A percentile compares a stretch with the other conserved stretches of the same genome.
These are phyloP conservation scores for Saksenaea oblongispora DNA, from an alignment of 371 early-diverging fungal genomes.

Conservation along the genomic window DNA sequence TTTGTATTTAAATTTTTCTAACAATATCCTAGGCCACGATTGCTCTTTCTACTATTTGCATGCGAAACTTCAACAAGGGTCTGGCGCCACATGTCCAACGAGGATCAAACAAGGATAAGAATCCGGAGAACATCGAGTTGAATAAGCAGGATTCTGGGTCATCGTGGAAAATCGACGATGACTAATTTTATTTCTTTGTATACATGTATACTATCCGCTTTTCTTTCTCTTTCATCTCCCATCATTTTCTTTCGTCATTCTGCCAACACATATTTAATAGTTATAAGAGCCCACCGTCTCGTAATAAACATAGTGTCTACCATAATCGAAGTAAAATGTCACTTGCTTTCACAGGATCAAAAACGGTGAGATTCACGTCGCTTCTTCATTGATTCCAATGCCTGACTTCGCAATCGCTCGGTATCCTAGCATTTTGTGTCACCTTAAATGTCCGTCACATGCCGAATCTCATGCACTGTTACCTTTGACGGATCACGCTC, in stretches of 20 bases:
- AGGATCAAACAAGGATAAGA: constrained; percentile 35
- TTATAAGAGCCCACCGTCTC: background rate
- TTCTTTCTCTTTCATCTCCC: background rate
- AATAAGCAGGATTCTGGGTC: constrained; percentile 14
- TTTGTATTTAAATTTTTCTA: background rate
- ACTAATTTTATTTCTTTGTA: constrained; percentile 13
- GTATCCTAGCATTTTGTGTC: constrained; percentile 8
- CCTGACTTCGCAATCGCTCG: constrained; percentile 16
- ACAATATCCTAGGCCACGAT: background rate
- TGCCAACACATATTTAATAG: background rate
- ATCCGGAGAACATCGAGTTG: constrained; percentile 14
- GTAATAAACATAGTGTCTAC: background rate
- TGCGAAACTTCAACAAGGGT: constrained; percentile 42
- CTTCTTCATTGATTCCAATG: constrained; percentile 19
- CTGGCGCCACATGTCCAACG: constrained; percentile 47
- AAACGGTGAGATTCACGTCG: constrained; percentile 7
- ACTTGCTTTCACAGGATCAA: background rate
- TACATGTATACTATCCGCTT: background rate
- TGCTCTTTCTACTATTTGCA: constrained; percentile 19
- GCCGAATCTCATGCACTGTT: background rate
- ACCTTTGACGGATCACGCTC: constrained; percentile 1
- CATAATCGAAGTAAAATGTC: background rate
- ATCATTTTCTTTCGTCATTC: background rate
- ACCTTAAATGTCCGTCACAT: background rate
- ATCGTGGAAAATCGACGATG: constrained; percentile 49